Evolutionary conservation across 768 basidiomycete species (phyloP).

Genomic region (Naematelia encephala): DNA sequence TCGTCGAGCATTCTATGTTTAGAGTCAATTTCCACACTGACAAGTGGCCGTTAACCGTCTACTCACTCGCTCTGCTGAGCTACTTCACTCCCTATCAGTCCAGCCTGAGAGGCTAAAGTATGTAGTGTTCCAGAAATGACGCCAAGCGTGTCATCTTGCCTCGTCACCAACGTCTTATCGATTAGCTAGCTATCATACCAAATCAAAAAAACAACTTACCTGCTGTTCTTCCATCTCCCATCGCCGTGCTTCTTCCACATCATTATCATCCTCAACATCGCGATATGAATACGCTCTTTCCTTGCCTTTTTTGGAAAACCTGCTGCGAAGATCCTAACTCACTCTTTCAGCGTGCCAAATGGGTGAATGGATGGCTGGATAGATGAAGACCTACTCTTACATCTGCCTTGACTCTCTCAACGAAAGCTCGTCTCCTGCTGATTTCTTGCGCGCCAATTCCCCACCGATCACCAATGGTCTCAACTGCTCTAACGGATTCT

Average conservation of each 20-base stretch:
- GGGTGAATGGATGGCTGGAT: not conserved
- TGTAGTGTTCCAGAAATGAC: slow-evolving; percentile 80
- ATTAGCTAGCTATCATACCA: not conserved
- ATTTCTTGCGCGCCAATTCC: slow-evolving; percentile 79
- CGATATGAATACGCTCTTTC: slow-evolving; percentile 21
- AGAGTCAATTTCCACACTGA: no score
- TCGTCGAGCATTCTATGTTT: slow-evolving; percentile 76
- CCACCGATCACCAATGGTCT: slow-evolving; percentile 79
- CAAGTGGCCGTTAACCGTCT: not conserved
- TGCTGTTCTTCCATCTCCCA: slow-evolving; percentile 88
- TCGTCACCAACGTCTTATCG: slow-evolving; percentile 72
- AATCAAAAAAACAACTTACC: slow-evolving; percentile 51
- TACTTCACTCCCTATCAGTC: slow-evolving; percentile 90
- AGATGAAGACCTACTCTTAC: slow-evolving; percentile 66
- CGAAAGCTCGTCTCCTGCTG: slow-evolving; percentile 68
- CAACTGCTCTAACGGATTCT: slow-evolving; percentile 87
- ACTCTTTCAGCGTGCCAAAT: not conserved
- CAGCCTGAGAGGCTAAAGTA: slow-evolving; percentile 84
- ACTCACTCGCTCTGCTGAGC: slow-evolving; percentile 82
- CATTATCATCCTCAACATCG: slow-evolving; percentile 42
- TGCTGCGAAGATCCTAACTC: not conserved
- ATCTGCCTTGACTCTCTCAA: slow-evolving; percentile 67
- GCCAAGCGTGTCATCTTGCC: slow-evolving; percentile 86
- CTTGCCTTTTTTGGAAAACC: slow-evolving; percentile 16
- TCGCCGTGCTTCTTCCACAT: slow-evolving; percentile 63